phyloP scores from a whole-genome alignment of 805 yeast genomes.

The Starmerella sirachaensis region DNA sequence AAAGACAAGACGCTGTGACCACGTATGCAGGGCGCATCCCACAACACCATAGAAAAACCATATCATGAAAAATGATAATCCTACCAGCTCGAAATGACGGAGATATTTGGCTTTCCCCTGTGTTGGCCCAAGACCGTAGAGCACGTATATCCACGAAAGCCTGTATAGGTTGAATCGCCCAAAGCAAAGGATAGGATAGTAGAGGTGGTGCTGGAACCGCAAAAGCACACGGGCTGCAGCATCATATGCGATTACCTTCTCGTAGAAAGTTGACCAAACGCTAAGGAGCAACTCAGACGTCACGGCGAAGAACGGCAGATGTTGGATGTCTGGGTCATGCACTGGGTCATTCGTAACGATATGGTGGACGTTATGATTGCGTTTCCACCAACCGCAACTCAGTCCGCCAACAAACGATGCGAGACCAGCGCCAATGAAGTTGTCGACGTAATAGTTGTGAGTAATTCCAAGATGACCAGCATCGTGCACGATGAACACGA shows the following conservation, averaged over 20 bases:
- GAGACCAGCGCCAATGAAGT: constrained; percentile 54
- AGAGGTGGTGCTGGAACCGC: constrained; percentile 55
- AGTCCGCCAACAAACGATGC: constrained; percentile 82
- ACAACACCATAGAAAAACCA: constrained; percentile 71
- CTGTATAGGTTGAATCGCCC: constrained; percentile 80
- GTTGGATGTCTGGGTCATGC: constrained; percentile 92
- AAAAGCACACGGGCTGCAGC: constrained; percentile 44
- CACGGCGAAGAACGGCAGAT: constrained; percentile 81
- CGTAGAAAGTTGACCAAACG: constrained; percentile 72
- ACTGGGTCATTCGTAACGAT: constrained; percentile 83
- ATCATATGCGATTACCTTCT: constrained; percentile 55
- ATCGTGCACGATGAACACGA: constrained; percentile 79
- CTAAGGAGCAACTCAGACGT: constrained; percentile 55
- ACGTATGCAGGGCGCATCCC: constrained; percentile 39
- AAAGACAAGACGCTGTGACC: constrained; percentile 44
- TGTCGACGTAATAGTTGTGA: constrained; percentile 67
- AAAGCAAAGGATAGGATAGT: constrained; percentile 68
- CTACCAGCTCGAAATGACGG: constrained; percentile 62
- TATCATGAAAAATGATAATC: constrained; percentile 55
- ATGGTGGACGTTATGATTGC: constrained; percentile 90
- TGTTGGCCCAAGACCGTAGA: constrained; percentile 67
- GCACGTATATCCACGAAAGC: constrained; percentile 64
- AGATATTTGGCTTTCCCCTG: constrained; percentile 80
- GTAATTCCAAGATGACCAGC: constrained; percentile 80
- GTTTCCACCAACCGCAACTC: constrained; percentile 89